Evolutionary conservation across 768 basidiomycete species (phyloP).

Genomic region (Jaapia argillacea): DNA sequence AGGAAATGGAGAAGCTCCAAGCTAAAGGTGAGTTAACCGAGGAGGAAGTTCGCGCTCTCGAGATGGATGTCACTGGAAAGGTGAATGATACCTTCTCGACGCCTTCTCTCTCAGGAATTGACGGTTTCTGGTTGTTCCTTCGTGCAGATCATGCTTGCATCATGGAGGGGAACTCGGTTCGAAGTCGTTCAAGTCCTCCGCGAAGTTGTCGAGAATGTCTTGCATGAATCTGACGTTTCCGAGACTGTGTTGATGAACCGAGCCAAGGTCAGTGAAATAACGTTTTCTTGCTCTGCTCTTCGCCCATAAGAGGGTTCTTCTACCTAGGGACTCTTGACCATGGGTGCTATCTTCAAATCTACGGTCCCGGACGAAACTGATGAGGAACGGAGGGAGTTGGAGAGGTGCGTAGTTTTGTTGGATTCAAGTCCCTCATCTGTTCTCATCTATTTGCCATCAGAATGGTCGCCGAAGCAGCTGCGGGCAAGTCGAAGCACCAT

Average conservation of each 20-base stretch:
- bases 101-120: neutral
- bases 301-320: conserved; percentile 1
- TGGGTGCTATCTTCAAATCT: conserved; percentile 84
- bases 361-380: conserved; percentile 84
- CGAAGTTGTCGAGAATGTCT: conserved; percentile 77
- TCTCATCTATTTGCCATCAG: conserved; percentile 23
- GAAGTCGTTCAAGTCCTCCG: conserved; percentile 89
- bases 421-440: neutral
- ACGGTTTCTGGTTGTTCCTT: conserved; percentile 1
- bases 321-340: conserved; percentile 69
- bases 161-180: conserved; percentile 94
- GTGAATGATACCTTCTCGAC: conserved; percentile 24
- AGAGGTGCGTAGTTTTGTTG: conserved; percentile 47
- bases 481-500: conserved; percentile 55
- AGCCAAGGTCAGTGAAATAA: conserved; percentile 52
- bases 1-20: conserved; percentile 89
- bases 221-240: conserved; percentile 67
- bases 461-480: conserved; percentile 81
- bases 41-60: conserved; percentile 77
- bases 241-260: conserved; percentile 69
- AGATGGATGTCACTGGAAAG: conserved; percentile 91
- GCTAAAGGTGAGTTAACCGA: conserved; percentile 83
- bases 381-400: conserved; percentile 88
- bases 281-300: neutral
- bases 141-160: conserved; percentile 71